These are phyloP conservation scores for Monosporozyma yasuniensis DNA, from an alignment of 805 yeast species.

Conservation along the genomic window DNA sequence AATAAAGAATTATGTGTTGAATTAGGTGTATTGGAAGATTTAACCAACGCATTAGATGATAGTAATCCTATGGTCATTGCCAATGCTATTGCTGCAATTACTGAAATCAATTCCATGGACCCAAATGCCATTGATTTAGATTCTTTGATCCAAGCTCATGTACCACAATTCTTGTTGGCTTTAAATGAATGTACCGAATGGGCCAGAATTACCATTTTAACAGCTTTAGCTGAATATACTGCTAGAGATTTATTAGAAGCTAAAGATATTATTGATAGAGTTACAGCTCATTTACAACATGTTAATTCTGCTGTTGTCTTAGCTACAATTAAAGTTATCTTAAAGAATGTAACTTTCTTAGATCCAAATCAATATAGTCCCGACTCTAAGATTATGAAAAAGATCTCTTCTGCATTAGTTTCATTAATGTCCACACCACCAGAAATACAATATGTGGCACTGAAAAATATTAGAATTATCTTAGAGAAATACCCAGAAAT, in stretches of 20 bases:
- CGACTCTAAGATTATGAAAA: slow-evolving; percentile 40
- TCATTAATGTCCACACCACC: slow-evolving; percentile 83
- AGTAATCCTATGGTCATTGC: slow-evolving; percentile 97
- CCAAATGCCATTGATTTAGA: slow-evolving; percentile 41
- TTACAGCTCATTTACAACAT: slow-evolving; percentile 91
- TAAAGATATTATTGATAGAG: slow-evolving; percentile 76
- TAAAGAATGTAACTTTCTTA: slow-evolving; percentile 54
- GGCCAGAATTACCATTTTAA: slow-evolving; percentile 89
- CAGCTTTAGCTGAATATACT: slow-evolving; percentile 66
- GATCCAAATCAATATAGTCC: slow-evolving; percentile 19
- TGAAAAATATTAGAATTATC: slow-evolving; percentile 82
- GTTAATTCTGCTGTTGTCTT: slow-evolving; percentile 93
- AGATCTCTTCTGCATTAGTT: slow-evolving; percentile 77
- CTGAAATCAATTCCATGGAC: slow-evolving; percentile 70
- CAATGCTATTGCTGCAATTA: slow-evolving; percentile 77
- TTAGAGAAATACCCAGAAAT: slow-evolving; percentile 81
- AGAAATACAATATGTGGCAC: slow-evolving; percentile 89
- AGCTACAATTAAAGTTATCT: slow-evolving; percentile 69
- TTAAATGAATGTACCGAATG: slow-evolving; percentile 97
- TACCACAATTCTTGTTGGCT: slow-evolving; percentile 64
- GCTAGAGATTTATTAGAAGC: slow-evolving; percentile 57
- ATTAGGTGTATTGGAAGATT: slow-evolving; percentile 68
- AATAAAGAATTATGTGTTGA: slow-evolving; percentile 75
- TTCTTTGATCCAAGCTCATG: slow-evolving; percentile 29
- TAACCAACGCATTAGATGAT: slow-evolving; percentile 66